Evolutionary conservation across 148 eudicot genomes (phyloP), one percentile per base, ranked within the genome.

Genomic region (Cornus florida): DNA sequence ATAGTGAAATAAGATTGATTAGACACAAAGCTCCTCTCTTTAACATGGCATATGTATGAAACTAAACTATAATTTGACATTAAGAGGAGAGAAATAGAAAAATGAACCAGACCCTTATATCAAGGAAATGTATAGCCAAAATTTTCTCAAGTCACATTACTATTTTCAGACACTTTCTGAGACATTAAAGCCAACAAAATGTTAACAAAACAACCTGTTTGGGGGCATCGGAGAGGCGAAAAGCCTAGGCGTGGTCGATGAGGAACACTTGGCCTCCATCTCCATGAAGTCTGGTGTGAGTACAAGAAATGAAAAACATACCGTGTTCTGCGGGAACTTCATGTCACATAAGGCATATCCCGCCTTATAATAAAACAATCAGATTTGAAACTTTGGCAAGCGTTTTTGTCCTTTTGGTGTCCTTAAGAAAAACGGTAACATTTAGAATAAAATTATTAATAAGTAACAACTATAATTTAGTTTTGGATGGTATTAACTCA

Each of bases 171-270:
- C 6, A 57, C 43, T 56, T 73, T 57, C 66, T 14, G 46, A 10
- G 19, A 28, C 35, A 33, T 38, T 66, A 74, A 38, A 35, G 31
- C 68, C 59, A 53, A 3, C 7, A 13, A 0, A 53, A 53, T 1
- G 17, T 67, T n/a, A 69, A 7, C 6, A 7, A 50, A n/a, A 4
- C 46, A 50, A 95, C 99, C 90, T 92, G 98, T 76, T 91, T 87
- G 32, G 89, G 96, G 35, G 97, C 99, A 86, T 93, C 97, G 67
- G 90, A 53, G 59, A 96, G 91, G 46, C 99, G 89, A 82, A 96
- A 96, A 64, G 95, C 92, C 97, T 97, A 96, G 67, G 99, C 99
- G 70, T 96, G 99, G 80, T 96, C 99, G 60, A 92, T 82, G 31
- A 96, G 89, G 68, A 96, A 96, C 43, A 93, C 86, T 50, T 80